Percentiles rank a stretch among this genome's conserved stretches.
Evolutionary conservation across 805 yeast species (phyloP).

Genomic region (Starmerella asiatica): DNA sequence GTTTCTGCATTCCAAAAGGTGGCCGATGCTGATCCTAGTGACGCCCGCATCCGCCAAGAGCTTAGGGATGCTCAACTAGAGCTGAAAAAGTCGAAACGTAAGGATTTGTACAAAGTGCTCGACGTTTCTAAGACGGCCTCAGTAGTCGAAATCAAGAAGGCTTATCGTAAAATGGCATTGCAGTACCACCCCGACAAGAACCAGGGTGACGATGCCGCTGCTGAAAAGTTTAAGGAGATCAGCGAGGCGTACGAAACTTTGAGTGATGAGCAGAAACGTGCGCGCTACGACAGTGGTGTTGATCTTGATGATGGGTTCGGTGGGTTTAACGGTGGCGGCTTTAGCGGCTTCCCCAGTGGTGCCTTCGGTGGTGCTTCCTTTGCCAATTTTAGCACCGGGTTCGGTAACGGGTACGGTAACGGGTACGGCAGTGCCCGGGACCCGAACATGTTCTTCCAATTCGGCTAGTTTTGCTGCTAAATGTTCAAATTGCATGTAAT

Average conservation of each 20-base stretch:
- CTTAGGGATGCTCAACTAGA: slow-evolving; percentile 32
- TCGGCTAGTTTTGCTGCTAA: no score
- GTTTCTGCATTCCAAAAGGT: slow-evolving; percentile 28
- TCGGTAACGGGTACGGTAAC: no score
- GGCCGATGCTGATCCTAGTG: slow-evolving; percentile 28
- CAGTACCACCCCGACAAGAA: slow-evolving; percentile 74
- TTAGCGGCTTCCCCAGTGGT: no score
- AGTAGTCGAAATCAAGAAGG: slow-evolving; percentile 50
- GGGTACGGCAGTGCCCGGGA: no score
- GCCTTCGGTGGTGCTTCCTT: no score
- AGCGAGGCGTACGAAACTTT: slow-evolving; percentile 76
- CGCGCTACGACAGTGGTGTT: slow-evolving; percentile 77
- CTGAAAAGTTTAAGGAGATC: slow-evolving; percentile 87
- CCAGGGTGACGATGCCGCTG: slow-evolving; percentile 52
- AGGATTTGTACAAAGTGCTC: slow-evolving; percentile 49
- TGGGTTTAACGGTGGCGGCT: slow-evolving; percentile 50
- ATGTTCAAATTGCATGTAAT: no score
- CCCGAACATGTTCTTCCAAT: no score
- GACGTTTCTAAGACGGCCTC: slow-evolving; percentile 40
- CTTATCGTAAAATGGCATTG: slow-evolving; percentile 61
- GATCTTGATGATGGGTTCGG: slow-evolving; percentile 34
- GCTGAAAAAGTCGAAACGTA: slow-evolving; percentile 30
- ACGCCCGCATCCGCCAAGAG: slow-evolving; percentile 27
- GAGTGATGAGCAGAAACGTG: slow-evolving; percentile 78
- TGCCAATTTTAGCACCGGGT: no score